These are phyloP conservation scores for Erodium maritimum DNA, from an alignment of 345 rosid genomes.

Conservation along the genomic window DNA sequence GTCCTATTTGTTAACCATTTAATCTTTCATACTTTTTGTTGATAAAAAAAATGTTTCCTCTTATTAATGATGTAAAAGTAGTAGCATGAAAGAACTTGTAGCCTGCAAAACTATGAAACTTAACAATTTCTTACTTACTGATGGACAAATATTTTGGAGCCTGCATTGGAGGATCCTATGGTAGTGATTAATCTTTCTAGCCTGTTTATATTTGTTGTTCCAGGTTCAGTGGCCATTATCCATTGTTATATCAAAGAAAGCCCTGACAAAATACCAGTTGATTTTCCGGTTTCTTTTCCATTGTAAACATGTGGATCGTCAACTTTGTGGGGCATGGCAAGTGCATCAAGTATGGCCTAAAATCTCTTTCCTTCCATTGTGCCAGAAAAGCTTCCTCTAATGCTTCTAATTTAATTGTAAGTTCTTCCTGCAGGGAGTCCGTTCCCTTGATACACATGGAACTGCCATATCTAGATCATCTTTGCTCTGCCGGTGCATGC, in stretches of 20 bases:
- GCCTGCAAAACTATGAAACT: neutral
- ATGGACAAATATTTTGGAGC: neutral
- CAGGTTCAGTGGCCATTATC: conserved; percentile 98
- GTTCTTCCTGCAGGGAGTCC: conserved; percentile 50
- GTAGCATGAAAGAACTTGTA: neutral
- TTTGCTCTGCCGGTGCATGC: conserved; percentile 95
- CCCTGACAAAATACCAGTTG: conserved; percentile 78
- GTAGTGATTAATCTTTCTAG: neutral
- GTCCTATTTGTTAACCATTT: no score
- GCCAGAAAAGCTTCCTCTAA: conserved; percentile 5
- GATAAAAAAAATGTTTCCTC: no score
- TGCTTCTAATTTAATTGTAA: conserved; percentile 16
- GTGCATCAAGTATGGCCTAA: conserved; percentile 69
- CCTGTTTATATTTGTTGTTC: conserved; percentile 5
- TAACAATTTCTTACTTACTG: neutral
- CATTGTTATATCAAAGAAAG: conserved; percentile 82
- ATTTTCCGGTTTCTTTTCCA: conserved; percentile 85
- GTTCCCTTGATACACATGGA: conserved; percentile 55
- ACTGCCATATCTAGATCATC: conserved; percentile 85
- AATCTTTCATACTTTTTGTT: no score
- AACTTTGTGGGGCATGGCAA: conserved; percentile 95
- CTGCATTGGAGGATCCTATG: neutral
- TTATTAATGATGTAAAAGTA: no score
- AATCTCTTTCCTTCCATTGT: conserved; percentile 3
- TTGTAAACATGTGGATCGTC: conserved; percentile 94